Conservation (phyloP, 2,329 filamentous ascomycete genomes). For the Dactylella cylindrospora region DNA sequence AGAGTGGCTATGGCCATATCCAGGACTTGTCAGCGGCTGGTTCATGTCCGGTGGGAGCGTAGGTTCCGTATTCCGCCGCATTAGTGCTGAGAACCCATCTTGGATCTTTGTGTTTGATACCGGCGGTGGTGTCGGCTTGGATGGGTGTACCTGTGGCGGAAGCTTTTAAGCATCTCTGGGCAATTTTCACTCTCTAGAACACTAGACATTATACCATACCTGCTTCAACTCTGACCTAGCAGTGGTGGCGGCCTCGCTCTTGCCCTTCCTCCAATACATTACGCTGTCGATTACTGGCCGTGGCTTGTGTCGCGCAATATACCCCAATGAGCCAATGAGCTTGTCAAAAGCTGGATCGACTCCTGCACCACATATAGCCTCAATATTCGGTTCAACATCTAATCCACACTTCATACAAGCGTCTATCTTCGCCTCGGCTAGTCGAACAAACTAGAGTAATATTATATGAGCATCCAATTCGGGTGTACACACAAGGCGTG, state of each 20-base stretch:
- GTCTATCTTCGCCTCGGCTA: slow-evolving; percentile 94
- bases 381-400: slow-evolving; percentile 79
- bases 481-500: neutral
- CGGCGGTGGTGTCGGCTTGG: slow-evolving; percentile 33
- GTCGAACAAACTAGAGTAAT: slow-evolving; percentile 72
- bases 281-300: slow-evolving; percentile 95
- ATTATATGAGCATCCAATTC: slow-evolving; percentile 19
- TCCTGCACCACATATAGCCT: slow-evolving; percentile 85
- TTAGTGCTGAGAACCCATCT: slow-evolving; percentile 37
- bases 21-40: slow-evolving; percentile 25
- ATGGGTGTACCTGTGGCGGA: slow-evolving; percentile 27
- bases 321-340: slow-evolving; percentile 81
- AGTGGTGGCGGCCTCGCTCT: slow-evolving; percentile 81
- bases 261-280: slow-evolving; percentile 96
- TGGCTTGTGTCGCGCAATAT: slow-evolving; percentile 90
- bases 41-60: slow-evolving; percentile 12
- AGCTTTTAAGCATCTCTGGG: no score
- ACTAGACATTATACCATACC: no score
- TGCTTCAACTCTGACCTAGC: slow-evolving; percentile 56
- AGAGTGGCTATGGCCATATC: slow-evolving; percentile 13
- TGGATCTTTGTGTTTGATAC: slow-evolving; percentile 36
- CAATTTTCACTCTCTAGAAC: no score
- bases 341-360: slow-evolving; percentile 90
- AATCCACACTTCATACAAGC: slow-evolving; percentile 73
- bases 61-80: slow-evolving; percentile 35